Base-by-base conservation (phyloP, 2,329 filamentous ascomycete species). In the Capronia americana region DNA sequence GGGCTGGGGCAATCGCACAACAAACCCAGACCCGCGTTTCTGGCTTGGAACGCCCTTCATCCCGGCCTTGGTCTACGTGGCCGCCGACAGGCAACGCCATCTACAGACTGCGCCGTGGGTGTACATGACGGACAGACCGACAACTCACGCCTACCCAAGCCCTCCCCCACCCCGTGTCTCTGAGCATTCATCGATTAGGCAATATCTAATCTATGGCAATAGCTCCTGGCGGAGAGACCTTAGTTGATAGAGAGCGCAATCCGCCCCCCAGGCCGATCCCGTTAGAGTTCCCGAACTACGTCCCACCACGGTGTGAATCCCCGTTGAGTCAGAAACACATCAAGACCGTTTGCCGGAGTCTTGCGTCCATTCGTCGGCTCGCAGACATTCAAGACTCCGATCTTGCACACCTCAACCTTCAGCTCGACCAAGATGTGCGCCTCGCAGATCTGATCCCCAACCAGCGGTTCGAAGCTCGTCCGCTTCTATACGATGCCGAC, bases 201-300 rank as follows among this genome's bases (percentile, higher is more conserved):
- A 34, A 12, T 55, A n/a, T 55, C 61, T 65, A 30, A 69, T 50
- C 20, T 57, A 14, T 60, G 38, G 34, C 34, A 20, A 44, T 20
- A 70, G 66, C 57, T 26, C 50, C 64, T 26, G 54, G 57, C 28
- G 60, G 66, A n/a, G 62, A 62, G 6, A 50, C 41, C 4, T 53
- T 69, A 28, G 30, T 61, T 12, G 75, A 79, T 51, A 78, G 77
- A 69, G 80, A 81, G 72, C 80, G 84, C 67, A 72, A 75, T 51
- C 82, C 84, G 46, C 85, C 85, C 54, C 74, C 82, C 38, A 75
- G 75, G 65, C 80, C 85, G 38, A 83, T 80, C 28, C 80, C 81
- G 23, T 77, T 86, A 55, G 83, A 83, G 61, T 86, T 87, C 70
- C 85, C 85, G 34, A 73, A 74, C 61, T 81, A 83, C 67, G 71